These are phyloP conservation scores for Mrakiaceae sp. DNA, from an alignment of 1,284 basidiomycete species.

Conservation along the genomic window DNA sequence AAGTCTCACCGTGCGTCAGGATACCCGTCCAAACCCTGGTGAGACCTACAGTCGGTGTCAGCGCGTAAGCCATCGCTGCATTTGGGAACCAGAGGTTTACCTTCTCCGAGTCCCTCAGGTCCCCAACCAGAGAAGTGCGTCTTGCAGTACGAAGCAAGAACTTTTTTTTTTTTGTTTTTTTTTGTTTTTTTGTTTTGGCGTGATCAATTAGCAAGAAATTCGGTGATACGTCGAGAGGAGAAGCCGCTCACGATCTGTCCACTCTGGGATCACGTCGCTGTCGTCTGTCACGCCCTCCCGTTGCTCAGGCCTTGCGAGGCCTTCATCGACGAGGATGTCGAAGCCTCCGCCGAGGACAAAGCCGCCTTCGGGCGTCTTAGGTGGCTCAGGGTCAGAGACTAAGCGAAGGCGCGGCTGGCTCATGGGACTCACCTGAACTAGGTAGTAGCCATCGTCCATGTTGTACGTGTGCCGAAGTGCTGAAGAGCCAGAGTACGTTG, in stretches of 20 bases:
- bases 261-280: not conserved
- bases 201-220: not conserved
- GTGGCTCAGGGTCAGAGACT: no score
- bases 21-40: constrained; percentile 23
- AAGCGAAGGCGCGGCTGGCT: no score
- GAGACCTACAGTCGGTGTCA: not conserved
- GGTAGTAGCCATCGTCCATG: constrained; percentile 5
- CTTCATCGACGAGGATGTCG: not conserved
- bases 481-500: not conserved
- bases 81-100: not conserved
- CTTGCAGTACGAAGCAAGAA: constrained; percentile 16
- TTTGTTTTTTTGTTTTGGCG: not conserved
- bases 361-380: not conserved
- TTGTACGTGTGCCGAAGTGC: constrained; percentile 9
- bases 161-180: not conserved
- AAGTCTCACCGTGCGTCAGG: constrained; percentile 16
- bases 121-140: constrained; percentile 23
- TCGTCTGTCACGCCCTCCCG: constrained; percentile 1
- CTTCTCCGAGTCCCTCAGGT: constrained; percentile 22
- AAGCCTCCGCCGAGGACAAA: constrained; percentile 7
- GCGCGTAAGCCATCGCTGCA: not conserved
- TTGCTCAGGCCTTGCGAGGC: not conserved
- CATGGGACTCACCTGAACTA: not conserved
- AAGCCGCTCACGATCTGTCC: not conserved
- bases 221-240: not conserved